Base-by-base conservation (phyloP, 1,284 basidiomycete genomes). In the Blastosporella zonata region DNA sequence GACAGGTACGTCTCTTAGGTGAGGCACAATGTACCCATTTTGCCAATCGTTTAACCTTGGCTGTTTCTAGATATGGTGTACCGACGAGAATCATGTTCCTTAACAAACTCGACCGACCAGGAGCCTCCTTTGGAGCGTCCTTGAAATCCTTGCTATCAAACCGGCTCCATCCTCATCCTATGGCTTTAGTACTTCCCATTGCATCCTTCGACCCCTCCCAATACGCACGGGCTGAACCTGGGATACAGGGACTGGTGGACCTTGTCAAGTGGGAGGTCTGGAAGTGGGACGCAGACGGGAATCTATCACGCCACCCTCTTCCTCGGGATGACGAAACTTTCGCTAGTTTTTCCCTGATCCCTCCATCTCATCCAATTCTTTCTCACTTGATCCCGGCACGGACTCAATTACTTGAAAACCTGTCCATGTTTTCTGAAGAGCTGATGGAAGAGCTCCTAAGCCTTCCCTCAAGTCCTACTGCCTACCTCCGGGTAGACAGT, bases 101-200 rank as follows among this genome's bases (percentile, higher is more conserved):
- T 53, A 95, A 95, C 72, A 95, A 95, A 64, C 76, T 94, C 33
- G 91, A 95, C 63, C 81, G 91, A 37, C 77, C 88, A 35, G 92
- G 91, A 23, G 87, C 89, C 13, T 92, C 89, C 0, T 82, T 92
- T 52, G 73, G 75, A 43, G 74, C 81, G 1, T 90, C 89, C 0
- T 58, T 93, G 9, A 60, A 75, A 13, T 93, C 90, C 21, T 70
- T 93, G 15, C 72, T 91, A 6, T 69, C 79, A 7, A 79, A 90
- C 59, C 78, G 82, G 20, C 74, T 95, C 37, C 92, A 95, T 60
- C 75, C 79, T 1, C 78, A 82, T 47, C 91, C 92, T 0, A 71
- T 87, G 59, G 66, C 78, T 7, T 67, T 95, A n/a, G 79, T 81
- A 8, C 71, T 95, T n/a, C 91, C 91, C 0, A 74, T 87, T 50